Evolutionary conservation across 129 eudicot genomes (phyloP).

Genomic region (Pittosporum tobira): DNA sequence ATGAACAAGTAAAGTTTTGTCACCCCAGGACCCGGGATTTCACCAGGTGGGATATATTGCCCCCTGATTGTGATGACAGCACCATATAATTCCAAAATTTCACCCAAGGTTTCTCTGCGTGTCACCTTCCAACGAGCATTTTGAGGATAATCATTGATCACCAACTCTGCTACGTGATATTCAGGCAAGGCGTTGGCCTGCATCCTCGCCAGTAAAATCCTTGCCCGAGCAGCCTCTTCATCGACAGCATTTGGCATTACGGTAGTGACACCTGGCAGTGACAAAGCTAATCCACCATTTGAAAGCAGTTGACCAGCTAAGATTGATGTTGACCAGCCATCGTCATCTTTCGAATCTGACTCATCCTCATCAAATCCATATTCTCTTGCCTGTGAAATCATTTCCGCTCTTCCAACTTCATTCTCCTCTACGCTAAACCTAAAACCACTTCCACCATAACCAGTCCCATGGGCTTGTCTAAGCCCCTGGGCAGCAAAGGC

Average conservation of each 20-base stretch:
- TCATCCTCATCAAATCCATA: slow-evolving; percentile 82
- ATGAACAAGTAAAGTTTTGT: slow-evolving; percentile 69
- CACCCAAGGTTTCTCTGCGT: slow-evolving; percentile 79
- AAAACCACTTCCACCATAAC: slow-evolving; percentile 34
- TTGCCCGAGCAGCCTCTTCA: slow-evolving; percentile 62
- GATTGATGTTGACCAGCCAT: slow-evolving; percentile 40
- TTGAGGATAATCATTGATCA: slow-evolving; percentile 83
- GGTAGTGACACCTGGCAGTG: slow-evolving; percentile 23
- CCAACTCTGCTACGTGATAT: slow-evolving; percentile 83
- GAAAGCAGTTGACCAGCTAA: slow-evolving; percentile 23
- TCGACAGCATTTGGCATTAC: slow-evolving; percentile 10
- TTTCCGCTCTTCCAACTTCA: slow-evolving; percentile 62
- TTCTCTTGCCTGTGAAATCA: slow-evolving; percentile 87
- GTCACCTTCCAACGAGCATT: slow-evolving; percentile 94
- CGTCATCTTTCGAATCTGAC: slow-evolving; percentile 85
- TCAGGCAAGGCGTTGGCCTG: slow-evolving; percentile 79
- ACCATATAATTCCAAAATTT: slow-evolving; percentile 83
- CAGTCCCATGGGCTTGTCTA: slow-evolving; percentile 27
- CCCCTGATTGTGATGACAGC: slow-evolving; percentile 89
- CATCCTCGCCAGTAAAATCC: slow-evolving; percentile 61
- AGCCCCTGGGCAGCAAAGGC: slow-evolving; percentile 27
- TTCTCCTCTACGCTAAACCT: slow-evolving; percentile 30
- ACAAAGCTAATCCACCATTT: slow-evolving; percentile 25
- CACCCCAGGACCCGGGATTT: slow-evolving; percentile 57
- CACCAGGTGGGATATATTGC: slow-evolving; percentile 56